phyloP scores from a whole-genome alignment of 2,329 filamentous ascomycete genomes.

The Diaporthe caulivora region DNA sequence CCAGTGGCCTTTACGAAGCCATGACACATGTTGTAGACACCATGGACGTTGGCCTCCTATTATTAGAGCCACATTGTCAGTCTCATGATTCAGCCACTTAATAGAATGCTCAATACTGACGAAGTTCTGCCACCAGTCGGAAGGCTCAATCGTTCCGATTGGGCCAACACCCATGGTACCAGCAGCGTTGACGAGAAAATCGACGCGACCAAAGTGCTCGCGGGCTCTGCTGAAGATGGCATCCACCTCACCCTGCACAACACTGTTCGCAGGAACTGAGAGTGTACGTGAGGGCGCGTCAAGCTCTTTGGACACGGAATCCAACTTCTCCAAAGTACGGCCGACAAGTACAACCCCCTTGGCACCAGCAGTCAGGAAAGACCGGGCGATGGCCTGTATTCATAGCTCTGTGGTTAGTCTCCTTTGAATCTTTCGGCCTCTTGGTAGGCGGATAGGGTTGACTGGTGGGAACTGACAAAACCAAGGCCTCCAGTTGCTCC shows the following conservation, averaged over 20 bases:
- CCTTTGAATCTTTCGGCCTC: no score
- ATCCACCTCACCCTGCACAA: constrained; percentile 25
- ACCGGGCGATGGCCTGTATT: constrained; percentile 41
- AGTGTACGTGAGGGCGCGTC: background rate
- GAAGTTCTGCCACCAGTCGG: constrained; percentile 42
- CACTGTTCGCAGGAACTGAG: background rate
- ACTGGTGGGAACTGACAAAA: constrained; percentile 39
- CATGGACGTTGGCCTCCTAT: constrained; percentile 45
- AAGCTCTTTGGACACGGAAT: constrained; percentile 2
- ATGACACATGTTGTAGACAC: constrained; percentile 43
- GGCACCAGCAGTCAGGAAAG: constrained; percentile 45
- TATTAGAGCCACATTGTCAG: background rate
- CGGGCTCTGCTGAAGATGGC: constrained; percentile 40
- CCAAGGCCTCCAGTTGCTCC: constrained; percentile 48
- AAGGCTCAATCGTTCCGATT: constrained; percentile 38
- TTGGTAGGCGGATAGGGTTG: no score
- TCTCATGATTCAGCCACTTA: background rate
- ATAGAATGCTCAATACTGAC: constrained; percentile 3
- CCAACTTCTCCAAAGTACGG: constrained; percentile 40
- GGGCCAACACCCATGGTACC: constrained; percentile 39
- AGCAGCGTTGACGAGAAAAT: constrained; percentile 45
- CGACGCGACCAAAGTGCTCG: constrained; percentile 43
- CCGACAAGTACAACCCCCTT: constrained; percentile 48
- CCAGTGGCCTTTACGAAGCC: constrained; percentile 43
- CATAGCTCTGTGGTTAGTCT: no score